A percentile compares a stretch with the other conserved stretches of the same genome.
phyloP scores from a whole-genome alignment of 139 green algal genomes.

The Astrephomene gubernaculifera region DNA sequence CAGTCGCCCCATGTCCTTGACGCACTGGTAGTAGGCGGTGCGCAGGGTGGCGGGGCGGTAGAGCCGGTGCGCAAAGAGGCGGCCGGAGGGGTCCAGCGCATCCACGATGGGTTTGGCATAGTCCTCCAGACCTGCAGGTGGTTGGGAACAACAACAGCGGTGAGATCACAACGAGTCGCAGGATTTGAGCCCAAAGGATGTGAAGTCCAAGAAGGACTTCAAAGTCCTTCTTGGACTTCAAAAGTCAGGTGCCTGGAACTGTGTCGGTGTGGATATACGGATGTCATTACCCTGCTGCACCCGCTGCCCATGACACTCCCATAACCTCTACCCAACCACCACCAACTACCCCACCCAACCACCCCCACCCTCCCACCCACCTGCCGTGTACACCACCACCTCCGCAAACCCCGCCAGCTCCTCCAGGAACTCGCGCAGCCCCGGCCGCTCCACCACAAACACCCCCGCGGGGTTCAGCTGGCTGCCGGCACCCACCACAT shows the following conservation, averaged over 20 bases:
- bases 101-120: constrained; percentile 89
- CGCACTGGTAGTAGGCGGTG: constrained; percentile 81
- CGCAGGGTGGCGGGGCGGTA: constrained; percentile 67
- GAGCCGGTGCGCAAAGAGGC: constrained; percentile 62
- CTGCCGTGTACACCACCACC: constrained; percentile 91
- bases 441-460: constrained; percentile 89
- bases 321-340: too few species aligned
- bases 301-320: too few species aligned
- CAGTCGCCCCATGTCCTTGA: constrained; percentile 86
- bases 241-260: too few species aligned
- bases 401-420: constrained; percentile 69
- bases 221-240: too few species aligned
- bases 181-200: too few species aligned
- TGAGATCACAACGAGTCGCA: background rate
- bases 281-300: too few species aligned
- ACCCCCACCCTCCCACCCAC: constrained; percentile 18
- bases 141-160: background rate
- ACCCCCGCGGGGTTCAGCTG: constrained; percentile 85
- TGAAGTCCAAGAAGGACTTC: too few species aligned
- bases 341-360: too few species aligned
- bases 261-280: too few species aligned
- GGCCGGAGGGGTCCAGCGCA: constrained; percentile 69
- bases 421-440: constrained; percentile 81
- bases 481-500: constrained; percentile 78
- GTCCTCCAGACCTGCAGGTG: constrained; percentile 83